Evolutionary conservation across 108 stramenopile species (phyloP), one percentile per base, ranked within the genome.

Genomic region (Parietichytrium sp.): DNA sequence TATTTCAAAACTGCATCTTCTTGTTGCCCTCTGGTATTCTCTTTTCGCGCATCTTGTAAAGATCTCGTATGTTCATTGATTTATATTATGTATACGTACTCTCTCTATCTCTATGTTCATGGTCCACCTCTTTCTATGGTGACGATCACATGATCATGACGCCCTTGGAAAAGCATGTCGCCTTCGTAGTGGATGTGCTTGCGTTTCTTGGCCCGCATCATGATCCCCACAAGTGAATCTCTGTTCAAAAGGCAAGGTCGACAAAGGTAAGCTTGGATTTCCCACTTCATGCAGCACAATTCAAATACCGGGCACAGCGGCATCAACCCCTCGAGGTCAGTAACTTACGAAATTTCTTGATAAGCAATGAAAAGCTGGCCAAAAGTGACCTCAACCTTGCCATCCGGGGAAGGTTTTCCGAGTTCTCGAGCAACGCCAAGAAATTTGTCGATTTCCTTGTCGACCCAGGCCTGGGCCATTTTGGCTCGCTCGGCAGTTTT

Each of bases 131-230:
- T n/a, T n/a, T n/a, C n/a, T n/a, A 72, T 33, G 8, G 61, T 72
- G 0, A 72, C 61, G 33, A 72, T 33, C 4, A 72, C 61, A 20
- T 72, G 20, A 2, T 72, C 45, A 20, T 72, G 38, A 27, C 61
- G 61, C 10, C 61, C 61, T 42, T 72, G 61, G 61, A 72, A 72
- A 42, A 72, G 61, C 61, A 72, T 72, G 42, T 72, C 61, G 13
- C 61, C 61, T 72, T 72, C 61, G 61, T 72, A 72, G 33, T 72
- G 61, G 25, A 72, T 72, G 33, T 72, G 61, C 61, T 72, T 72
- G 61, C 61, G 61, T 42, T 72, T 72, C 61, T 72, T 72, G 6
- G 61, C 61, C 42, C 61, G 33, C 61, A 72, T 72, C 61, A 72
- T 72, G 42, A 72, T 72, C 10, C 61, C 61, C 10, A 72, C 61